A percentile compares a stretch with the other conserved stretches of the same genome.
phyloP scores from a whole-genome alignment of 176 grass and related monocot species.

The Puccinellia tenuiflora region DNA sequence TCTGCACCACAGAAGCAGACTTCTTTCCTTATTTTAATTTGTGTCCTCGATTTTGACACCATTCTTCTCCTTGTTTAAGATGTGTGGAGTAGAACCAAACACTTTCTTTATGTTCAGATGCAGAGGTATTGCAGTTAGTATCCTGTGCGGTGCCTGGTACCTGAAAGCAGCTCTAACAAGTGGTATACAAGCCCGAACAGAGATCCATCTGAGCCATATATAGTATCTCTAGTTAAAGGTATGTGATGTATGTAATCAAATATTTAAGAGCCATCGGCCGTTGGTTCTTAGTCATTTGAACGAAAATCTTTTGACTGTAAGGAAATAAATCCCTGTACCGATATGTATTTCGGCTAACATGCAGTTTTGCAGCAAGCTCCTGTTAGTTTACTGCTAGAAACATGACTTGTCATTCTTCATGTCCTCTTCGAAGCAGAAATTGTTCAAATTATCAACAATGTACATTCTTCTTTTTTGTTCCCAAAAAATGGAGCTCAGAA shows the following conservation, averaged over 20 bases:
- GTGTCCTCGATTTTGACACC: not conserved
- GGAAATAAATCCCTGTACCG: not conserved
- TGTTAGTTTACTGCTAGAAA: not conserved
- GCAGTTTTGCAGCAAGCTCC: not conserved
- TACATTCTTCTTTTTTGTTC: not conserved
- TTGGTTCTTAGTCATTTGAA: not conserved
- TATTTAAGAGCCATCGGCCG: not conserved
- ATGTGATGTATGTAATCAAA: not conserved
- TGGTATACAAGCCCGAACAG: not conserved
- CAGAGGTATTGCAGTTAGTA: conserved; percentile 21
- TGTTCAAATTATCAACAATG: not conserved
- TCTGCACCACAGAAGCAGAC: not conserved
- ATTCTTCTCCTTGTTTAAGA: conserved; percentile 6
- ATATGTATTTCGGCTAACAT: not conserved
- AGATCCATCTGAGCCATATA: not conserved
- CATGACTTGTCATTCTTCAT: not conserved
- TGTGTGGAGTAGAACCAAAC: conserved; percentile 13
- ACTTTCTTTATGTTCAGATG: conserved; percentile 15
- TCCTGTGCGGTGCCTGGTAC: not conserved
- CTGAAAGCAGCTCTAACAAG: not conserved
- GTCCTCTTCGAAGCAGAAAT: not conserved
- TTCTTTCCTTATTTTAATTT: conserved; percentile 16
- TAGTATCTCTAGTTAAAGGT: not conserved
- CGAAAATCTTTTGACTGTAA: not conserved
- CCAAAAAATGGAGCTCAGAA: not conserved